These are phyloP conservation scores for Yarrowia hollandica DNA, from an alignment of 805 yeast genomes.

Conservation along the genomic window DNA sequence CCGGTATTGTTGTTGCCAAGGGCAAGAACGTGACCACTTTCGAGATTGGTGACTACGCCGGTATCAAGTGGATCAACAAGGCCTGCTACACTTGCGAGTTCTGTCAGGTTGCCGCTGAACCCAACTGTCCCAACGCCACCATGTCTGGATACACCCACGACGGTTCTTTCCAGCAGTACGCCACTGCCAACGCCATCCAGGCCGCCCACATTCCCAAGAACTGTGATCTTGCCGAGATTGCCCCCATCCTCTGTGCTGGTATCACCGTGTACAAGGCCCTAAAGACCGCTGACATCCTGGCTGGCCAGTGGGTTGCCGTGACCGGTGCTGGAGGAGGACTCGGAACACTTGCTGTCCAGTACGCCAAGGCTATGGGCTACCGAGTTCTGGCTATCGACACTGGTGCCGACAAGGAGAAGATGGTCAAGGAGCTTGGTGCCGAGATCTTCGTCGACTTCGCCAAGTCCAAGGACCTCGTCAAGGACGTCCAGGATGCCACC, in stretches of 20 bases:
- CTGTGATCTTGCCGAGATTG: slow-evolving; percentile 69
- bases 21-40: slow-evolving; percentile 70
- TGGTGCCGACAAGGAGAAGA: slow-evolving; percentile 60
- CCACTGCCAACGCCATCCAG: slow-evolving; percentile 83
- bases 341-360: slow-evolving; percentile 72
- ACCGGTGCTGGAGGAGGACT: slow-evolving; percentile 83
- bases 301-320: slow-evolving; percentile 76
- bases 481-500: slow-evolving; percentile 57
- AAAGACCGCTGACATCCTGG: slow-evolving; percentile 67
- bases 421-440: slow-evolving; percentile 62
- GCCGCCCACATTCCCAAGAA: slow-evolving; percentile 78
- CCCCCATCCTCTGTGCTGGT: slow-evolving; percentile 90
- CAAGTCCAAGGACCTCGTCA: slow-evolving; percentile 54
- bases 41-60: slow-evolving; percentile 78
- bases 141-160: slow-evolving; percentile 87
- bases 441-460: slow-evolving; percentile 63
- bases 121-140: slow-evolving; percentile 67
- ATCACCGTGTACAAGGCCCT: slow-evolving; percentile 88
- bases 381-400: slow-evolving; percentile 72
- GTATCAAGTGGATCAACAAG: slow-evolving; percentile 80
- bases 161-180: slow-evolving; percentile 90
- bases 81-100: slow-evolving; percentile 76
- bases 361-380: slow-evolving; percentile 75
- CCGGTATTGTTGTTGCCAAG: slow-evolving; percentile 77
- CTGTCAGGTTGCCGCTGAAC: slow-evolving; percentile 66